Evolutionary conservation across 148 eudicot genomes (phyloP), one percentile per base, ranked within the genome.

Genomic region (Fagopyrum homotropicum): DNA sequence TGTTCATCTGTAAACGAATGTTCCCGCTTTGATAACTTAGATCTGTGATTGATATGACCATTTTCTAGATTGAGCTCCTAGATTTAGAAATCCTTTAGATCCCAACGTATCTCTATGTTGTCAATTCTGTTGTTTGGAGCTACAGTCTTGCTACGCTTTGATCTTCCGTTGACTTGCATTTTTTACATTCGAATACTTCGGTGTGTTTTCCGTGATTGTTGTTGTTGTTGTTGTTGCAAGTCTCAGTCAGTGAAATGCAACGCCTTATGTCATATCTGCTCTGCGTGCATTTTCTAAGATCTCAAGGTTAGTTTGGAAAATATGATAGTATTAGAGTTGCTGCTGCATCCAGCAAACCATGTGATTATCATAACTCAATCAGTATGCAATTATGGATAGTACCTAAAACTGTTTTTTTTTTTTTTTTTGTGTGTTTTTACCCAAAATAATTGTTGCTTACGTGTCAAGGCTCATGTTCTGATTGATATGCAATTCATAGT

Each of bases 381-480:
- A 5, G 17, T 61, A 35, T 40, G n/a, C 16, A 9, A 22, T 22
- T 22, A 22, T 22, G 26, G 26, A 22, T 35, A 35, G 6, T 66
- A 26, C 1, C 9, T 30, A 9, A 9, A 30, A 7, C 45, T 35
- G 45, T 35, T 14, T 40, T 12, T 6, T 4, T n/a, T 19, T 35
- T n/a, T 69, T 43, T 69, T 22, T 22, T 22, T 22, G 26, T n/a
- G 9, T 3, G 7, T 14, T 43, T 43, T 69, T 5, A 40, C 43
- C 14, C 0, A 12, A 17, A 40, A 78, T 87, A 85, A 83, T 87
- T 85, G 88, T 84, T 5, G 16, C 59, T 15, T 70, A 30, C 4
- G 43, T 29, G 43, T 19, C 16, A 57, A 57, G 10, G 64, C 1
- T 7, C 5, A 55, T 55, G 59, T 6, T 54, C 7, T 4, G 19